These are phyloP conservation scores for Coemansia umbellata DNA, from an alignment of 192 early-diverging fungal species.

Conservation along the genomic window DNA sequence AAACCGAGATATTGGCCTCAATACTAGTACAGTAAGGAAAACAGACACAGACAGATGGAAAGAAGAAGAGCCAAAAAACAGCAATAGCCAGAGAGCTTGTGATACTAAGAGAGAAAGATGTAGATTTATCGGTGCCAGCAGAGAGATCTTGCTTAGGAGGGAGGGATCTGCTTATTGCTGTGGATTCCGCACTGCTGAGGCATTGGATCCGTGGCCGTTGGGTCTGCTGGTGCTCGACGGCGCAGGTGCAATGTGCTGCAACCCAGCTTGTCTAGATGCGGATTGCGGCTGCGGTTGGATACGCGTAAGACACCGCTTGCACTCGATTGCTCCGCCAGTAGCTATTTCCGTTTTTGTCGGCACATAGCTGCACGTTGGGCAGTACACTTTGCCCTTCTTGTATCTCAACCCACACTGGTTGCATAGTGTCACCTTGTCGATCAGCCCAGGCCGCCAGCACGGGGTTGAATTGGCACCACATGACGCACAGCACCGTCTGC, in stretches of 20 bases:
- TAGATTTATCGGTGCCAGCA: no score
- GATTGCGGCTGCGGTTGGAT: constrained; percentile 10
- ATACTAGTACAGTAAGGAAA: no score
- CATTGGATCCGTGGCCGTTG: background rate
- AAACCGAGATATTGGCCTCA: background rate
- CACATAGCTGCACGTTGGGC: constrained; percentile 48
- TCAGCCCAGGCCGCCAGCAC: constrained; percentile 56
- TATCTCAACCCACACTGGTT: constrained; percentile 52
- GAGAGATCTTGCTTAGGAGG: no score
- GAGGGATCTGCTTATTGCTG: no score
- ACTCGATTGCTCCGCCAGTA: constrained; percentile 43
- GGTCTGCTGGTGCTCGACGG: no score
- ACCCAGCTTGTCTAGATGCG: no score
- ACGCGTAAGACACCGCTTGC: constrained; percentile 33
- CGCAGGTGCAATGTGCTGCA: no score
- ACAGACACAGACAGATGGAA: no score
- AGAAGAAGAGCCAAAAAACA: no score
- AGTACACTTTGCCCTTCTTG: constrained; percentile 56
- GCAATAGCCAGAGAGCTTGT: no score
- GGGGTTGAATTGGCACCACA: constrained; percentile 49
- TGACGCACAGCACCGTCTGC: constrained; percentile 48
- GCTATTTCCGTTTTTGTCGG: constrained; percentile 55
- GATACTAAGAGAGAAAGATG: no score
- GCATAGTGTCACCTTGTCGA: constrained; percentile 52
- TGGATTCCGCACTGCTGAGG: no score